Evolutionary conservation across 768 basidiomycete species (phyloP).

Genomic region (Favolaschia claudopus): DNA sequence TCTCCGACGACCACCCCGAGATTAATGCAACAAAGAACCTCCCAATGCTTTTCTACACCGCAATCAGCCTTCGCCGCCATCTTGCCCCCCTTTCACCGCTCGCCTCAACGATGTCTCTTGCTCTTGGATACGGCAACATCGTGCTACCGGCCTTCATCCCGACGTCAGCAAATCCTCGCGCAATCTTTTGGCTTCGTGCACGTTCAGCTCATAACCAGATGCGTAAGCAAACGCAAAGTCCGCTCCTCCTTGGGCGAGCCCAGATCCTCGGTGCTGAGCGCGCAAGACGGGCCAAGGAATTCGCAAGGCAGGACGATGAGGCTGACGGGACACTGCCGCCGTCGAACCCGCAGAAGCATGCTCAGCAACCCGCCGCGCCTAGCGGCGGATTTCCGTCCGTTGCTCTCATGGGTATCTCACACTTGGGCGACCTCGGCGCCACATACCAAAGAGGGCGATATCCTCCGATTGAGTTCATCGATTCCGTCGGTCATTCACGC

Average conservation of each 20-base stretch:
- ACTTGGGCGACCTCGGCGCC: slow-evolving; percentile 12
- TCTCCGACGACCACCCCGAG: not conserved
- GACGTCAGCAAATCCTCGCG: slow-evolving; percentile 1
- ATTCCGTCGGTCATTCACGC: slow-evolving; percentile 22
- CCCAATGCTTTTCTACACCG: slow-evolving; percentile 26
- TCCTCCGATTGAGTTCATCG: slow-evolving; percentile 20
- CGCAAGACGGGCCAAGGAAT: slow-evolving; percentile 12
- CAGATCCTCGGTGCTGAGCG: slow-evolving; percentile 22
- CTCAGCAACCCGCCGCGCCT: not conserved
- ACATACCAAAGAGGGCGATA: slow-evolving; percentile 11
- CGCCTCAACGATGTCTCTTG: slow-evolving; percentile 26
- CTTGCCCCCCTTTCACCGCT: slow-evolving; percentile 17
- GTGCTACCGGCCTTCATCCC: slow-evolving; percentile 28
- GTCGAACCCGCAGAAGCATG: not conserved
- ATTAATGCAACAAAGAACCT: slow-evolving; percentile 8
- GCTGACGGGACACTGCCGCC: slow-evolving; percentile 10
- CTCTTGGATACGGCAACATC: slow-evolving; percentile 31
- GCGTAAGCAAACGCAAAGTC: slow-evolving; percentile 19
- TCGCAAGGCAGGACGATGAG: slow-evolving; percentile 20
- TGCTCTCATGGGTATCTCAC: slow-evolving; percentile 25
- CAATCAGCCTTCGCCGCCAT: slow-evolving; percentile 26
- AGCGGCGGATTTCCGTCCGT: not conserved
- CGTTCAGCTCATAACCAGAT: slow-evolving; percentile 26
- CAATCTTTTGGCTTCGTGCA: slow-evolving; percentile 30
- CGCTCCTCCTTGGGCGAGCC: slow-evolving; percentile 25